Conservation (phyloP, 2,329 filamentous ascomycete species). For the Aspergillus sp. region DNA sequence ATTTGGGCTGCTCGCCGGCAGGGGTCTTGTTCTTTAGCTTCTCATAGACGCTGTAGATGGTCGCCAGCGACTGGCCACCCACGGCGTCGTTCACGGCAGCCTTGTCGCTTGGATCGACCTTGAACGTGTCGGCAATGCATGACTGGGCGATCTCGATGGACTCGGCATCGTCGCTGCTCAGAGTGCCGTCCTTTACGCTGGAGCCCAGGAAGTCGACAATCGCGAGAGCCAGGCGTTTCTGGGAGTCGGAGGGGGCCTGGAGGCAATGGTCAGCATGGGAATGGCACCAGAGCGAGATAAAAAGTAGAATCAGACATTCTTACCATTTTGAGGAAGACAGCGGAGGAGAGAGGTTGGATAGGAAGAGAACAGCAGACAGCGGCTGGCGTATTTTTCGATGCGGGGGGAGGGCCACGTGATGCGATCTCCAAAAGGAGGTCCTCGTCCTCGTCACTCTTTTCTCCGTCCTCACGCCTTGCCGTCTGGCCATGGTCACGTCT, state of each 20-base stretch:
- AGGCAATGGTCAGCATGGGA: conserved; percentile 1
- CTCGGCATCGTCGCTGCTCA: conserved; percentile 79
- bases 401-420: conserved; percentile 3
- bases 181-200: conserved; percentile 78
- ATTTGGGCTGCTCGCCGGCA: conserved; percentile 30
- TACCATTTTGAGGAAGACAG: conserved; percentile 13
- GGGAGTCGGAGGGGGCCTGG: conserved; percentile 43
- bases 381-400: conserved; percentile 7
- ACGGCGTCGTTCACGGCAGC: conserved; percentile 65
- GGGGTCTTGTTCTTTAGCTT: conserved; percentile 66
- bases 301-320: conserved; percentile 1
- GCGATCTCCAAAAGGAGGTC: conserved; percentile 1
- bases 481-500: conserved; percentile 13
- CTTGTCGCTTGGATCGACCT: conserved; percentile 75
- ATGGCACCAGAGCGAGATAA: neutral
- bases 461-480: conserved; percentile 2
- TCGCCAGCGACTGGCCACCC: conserved; percentile 75
- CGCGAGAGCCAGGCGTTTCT: conserved; percentile 88
- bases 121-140: conserved; percentile 92
- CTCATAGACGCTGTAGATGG: conserved; percentile 94
- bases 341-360: conserved; percentile 1
- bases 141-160: conserved; percentile 88
- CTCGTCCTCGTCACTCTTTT: conserved; percentile 1
- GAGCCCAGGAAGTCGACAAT: conserved; percentile 90
- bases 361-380: conserved; percentile 3